phyloP scores from a whole-genome alignment of 495 filamentous ascomycete genomes.

The Podospora pseudocomata region DNA sequence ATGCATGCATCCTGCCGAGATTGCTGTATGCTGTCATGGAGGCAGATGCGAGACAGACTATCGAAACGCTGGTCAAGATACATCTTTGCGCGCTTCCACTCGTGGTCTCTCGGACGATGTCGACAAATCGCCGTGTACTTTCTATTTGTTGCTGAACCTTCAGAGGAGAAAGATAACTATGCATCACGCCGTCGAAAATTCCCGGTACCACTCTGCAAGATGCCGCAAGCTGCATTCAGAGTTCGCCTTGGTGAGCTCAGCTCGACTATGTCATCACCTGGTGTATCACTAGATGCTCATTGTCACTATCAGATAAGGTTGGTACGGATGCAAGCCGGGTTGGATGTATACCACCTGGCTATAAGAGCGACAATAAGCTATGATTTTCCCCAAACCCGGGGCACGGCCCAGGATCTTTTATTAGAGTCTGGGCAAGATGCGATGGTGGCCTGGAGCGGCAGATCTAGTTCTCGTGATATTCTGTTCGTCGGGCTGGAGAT shows the following conservation, averaged over 20 bases:
- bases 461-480: slow-evolving; percentile 8
- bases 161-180: background rate
- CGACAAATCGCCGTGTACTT: too few relatives aligned
- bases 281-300: slow-evolving; percentile 5
- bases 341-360: slow-evolving; percentile 16
- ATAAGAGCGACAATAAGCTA: slow-evolving; percentile 17
- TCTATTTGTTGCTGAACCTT: background rate
- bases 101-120: background rate
- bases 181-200: background rate
- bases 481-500: slow-evolving; percentile 10
- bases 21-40: slow-evolving; percentile 12
- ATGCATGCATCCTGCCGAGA: slow-evolving; percentile 20
- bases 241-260: slow-evolving; percentile 11
- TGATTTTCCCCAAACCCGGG: slow-evolving; percentile 22
- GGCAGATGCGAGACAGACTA: slow-evolving; percentile 4
- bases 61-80: background rate
- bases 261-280: slow-evolving; percentile 1
- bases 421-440: slow-evolving; percentile 25
- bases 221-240: slow-evolving; percentile 10
- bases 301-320: slow-evolving; percentile 17
- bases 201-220: background rate
- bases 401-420: slow-evolving; percentile 27
- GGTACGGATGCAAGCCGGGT: slow-evolving; percentile 25
- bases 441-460: slow-evolving; percentile 15
- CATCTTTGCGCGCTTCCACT: background rate